phyloP scores from a whole-genome alignment of 2,329 filamentous ascomycete species.

The Fusarium sp. region DNA sequence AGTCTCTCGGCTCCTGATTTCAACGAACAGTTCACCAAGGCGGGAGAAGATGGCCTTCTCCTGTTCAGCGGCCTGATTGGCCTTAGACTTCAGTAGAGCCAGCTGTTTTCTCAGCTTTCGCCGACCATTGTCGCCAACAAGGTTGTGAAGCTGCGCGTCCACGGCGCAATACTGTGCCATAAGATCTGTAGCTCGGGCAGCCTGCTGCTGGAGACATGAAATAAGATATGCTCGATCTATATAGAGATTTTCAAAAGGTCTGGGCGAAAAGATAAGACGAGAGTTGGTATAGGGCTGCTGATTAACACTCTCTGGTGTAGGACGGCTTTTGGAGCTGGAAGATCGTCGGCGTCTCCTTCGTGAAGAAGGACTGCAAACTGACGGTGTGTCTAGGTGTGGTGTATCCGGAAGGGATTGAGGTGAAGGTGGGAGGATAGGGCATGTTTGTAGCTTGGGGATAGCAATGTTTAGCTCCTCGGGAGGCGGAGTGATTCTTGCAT shows the following conservation, averaged over 20 bases:
- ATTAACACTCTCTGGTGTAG: background rate
- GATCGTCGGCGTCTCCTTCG: conserved; percentile 20
- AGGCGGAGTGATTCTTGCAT: conserved; percentile 31
- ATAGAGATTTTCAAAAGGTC: conserved; percentile 54
- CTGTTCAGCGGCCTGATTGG: conserved; percentile 57
- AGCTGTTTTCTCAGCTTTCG: conserved; percentile 54
- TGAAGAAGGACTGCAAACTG: background rate
- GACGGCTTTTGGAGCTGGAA: conserved; percentile 6
- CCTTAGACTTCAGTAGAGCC: conserved; percentile 52
- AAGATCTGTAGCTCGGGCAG: conserved; percentile 49
- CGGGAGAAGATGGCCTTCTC: conserved; percentile 56
- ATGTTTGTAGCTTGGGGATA: conserved; percentile 9
- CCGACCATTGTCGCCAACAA: conserved; percentile 37
- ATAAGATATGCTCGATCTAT: conserved; percentile 59
- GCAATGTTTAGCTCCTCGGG: conserved; percentile 23
- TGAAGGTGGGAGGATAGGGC: conserved; percentile 10
- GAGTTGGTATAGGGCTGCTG: conserved; percentile 6
- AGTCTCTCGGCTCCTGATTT: conserved; percentile 57
- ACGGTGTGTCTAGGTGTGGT: background rate
- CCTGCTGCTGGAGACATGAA: conserved; percentile 52
- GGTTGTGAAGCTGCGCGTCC: conserved; percentile 47
- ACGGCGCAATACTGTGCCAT: conserved; percentile 50
- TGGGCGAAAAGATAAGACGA: conserved; percentile 47
- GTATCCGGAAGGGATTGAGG: conserved; percentile 10
- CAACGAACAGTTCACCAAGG: conserved; percentile 59